Percentiles rank a stretch among this genome's conserved stretches.
Evolutionary conservation across 108 stramenopile genomes (phyloP).

Genomic region (Chaetoceros muelleri): DNA sequence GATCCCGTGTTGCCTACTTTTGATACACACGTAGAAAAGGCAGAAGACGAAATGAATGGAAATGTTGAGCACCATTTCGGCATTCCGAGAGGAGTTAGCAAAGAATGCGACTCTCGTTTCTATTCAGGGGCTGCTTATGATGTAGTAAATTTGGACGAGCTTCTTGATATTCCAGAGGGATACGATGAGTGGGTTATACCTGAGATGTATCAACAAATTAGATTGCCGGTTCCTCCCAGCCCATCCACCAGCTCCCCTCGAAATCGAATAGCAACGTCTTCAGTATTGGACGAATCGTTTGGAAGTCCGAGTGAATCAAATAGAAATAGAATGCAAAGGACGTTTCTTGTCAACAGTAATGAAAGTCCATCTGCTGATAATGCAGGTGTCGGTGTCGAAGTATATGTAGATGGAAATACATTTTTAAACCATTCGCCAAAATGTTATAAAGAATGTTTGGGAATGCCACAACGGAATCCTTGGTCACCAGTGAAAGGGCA

Average conservation of each 20-base stretch:
- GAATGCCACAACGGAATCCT: neutral
- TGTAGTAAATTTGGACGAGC: slow-evolving; percentile 2
- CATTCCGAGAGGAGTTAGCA: no score
- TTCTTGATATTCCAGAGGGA: slow-evolving; percentile 35
- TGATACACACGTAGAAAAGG: neutral
- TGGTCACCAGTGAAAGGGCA: neutral
- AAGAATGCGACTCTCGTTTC: no score
- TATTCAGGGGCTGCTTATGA: no score
- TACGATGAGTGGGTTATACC: slow-evolving; percentile 71
- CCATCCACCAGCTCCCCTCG: slow-evolving; percentile 8
- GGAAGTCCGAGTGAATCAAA: neutral
- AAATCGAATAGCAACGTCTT: slow-evolving; percentile 9
- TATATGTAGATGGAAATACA: neutral
- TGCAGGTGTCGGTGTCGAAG: neutral
- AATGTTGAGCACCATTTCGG: no score
- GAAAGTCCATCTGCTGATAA: neutral
- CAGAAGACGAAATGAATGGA: neutral
- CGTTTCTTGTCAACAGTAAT: neutral
- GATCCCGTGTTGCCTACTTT: neutral
- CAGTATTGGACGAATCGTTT: slow-evolving; percentile 2
- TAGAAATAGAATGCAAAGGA: neutral
- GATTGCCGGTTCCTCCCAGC: slow-evolving; percentile 19
- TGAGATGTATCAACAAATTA: slow-evolving; percentile 27
- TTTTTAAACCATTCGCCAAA: neutral
- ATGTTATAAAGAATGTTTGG: neutral